phyloP scores from a whole-genome alignment of 192 early-diverging fungal species.

The Backusella tuberculispora region DNA sequence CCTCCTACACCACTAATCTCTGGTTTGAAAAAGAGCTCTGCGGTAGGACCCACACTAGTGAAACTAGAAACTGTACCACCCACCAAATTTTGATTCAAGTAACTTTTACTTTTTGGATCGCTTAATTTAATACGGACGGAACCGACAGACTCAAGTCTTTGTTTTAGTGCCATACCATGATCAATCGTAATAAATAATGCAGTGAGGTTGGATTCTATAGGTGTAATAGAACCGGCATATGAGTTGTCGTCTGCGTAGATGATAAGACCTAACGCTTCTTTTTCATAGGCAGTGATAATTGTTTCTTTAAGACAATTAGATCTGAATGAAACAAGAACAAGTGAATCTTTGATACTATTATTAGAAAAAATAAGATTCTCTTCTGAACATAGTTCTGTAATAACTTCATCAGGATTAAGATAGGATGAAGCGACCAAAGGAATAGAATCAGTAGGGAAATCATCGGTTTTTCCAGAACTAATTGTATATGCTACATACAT shows the following conservation, averaged over 20 bases:
- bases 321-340: background rate
- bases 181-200: slow-evolving; percentile 27
- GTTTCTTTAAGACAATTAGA: background rate
- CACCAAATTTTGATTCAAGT: slow-evolving; percentile 43
- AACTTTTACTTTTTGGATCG: slow-evolving; percentile 52
- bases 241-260: slow-evolving; percentile 41
- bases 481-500: slow-evolving; percentile 47
- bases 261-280: slow-evolving; percentile 1
- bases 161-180: slow-evolving; percentile 43
- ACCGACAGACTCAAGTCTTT: slow-evolving; percentile 46
- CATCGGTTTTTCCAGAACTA: slow-evolving; percentile 57
- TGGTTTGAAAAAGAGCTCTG: slow-evolving; percentile 62
- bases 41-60: slow-evolving; percentile 73
- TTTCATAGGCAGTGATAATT: background rate
- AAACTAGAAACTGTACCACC: slow-evolving; percentile 71
- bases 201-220: background rate
- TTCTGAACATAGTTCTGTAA: background rate
- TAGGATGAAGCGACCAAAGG: background rate
- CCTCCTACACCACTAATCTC: slow-evolving; percentile 54
- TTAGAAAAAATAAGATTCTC: background rate
- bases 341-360: background rate
- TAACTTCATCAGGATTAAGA: background rate
- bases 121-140: slow-evolving; percentile 31
- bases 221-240: background rate
- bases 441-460: background rate